Percentiles rank a stretch among this genome's conserved stretches.
These are phyloP conservation scores for Cudoniella acicularis DNA, from an alignment of 495 filamentous ascomycete genomes.

Conservation along the genomic window DNA sequence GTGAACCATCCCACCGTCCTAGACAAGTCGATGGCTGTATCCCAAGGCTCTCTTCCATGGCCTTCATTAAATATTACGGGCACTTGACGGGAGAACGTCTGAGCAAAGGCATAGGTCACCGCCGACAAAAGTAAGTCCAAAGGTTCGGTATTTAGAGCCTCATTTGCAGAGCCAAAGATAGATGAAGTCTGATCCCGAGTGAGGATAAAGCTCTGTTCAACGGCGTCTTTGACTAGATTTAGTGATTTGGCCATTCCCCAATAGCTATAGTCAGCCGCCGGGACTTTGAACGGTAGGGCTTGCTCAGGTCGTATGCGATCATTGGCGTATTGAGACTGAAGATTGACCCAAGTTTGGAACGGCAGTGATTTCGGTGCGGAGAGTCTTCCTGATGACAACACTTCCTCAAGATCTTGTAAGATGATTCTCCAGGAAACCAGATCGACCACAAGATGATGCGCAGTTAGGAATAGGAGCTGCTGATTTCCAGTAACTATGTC, in stretches of 20 bases:
- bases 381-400: slow-evolving; percentile 34
- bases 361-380: slow-evolving; percentile 38
- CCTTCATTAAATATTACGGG: slow-evolving; percentile 53
- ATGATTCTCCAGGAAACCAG: slow-evolving; percentile 67
- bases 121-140: slow-evolving; percentile 46
- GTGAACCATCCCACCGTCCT: slow-evolving; percentile 61
- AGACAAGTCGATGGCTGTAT: slow-evolving; percentile 49
- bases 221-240: slow-evolving; percentile 42
- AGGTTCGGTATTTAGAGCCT: slow-evolving; percentile 40
- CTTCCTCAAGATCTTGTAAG: slow-evolving; percentile 60
- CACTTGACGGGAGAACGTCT: slow-evolving; percentile 42
- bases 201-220: slow-evolving; percentile 37
- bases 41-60: slow-evolving; percentile 37
- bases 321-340: slow-evolving; percentile 25
- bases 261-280: slow-evolving; percentile 33
- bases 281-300: background rate
- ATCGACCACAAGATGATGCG: slow-evolving; percentile 65
- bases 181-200: slow-evolving; percentile 38
- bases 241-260: slow-evolving; percentile 41
- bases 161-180: slow-evolving; percentile 40
- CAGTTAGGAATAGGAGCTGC: slow-evolving; percentile 56
- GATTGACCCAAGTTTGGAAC: slow-evolving; percentile 57
- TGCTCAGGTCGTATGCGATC: background rate
- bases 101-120: slow-evolving; percentile 43
- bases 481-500: background rate